A percentile compares a stretch with the other conserved stretches of the same genome.
Evolutionary conservation across 176 grass and related monocot species (phyloP).

Genomic region (Elaeis guineensis): DNA sequence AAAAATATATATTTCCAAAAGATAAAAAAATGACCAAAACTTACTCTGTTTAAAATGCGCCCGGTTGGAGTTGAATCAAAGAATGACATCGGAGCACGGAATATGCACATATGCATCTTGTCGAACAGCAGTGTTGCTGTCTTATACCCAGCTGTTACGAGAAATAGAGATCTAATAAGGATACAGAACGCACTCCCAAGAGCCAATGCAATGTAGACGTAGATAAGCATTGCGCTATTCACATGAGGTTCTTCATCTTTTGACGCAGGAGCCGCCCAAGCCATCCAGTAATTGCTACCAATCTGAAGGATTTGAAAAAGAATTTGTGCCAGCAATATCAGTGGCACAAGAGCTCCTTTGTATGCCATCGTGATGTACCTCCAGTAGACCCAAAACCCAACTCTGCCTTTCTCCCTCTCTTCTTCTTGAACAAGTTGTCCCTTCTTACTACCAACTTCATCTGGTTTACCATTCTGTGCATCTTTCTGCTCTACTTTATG

Average conservation of each 20-base stretch:
- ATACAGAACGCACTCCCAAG: conserved; percentile 51
- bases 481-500: conserved; percentile 23
- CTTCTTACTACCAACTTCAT: conserved; percentile 25
- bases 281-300: conserved; percentile 91
- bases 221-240: conserved; percentile 51
- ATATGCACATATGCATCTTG: conserved; percentile 75
- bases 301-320: conserved; percentile 84
- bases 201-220: conserved; percentile 52
- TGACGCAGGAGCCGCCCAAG: conserved; percentile 65
- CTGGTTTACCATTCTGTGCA: conserved; percentile 26
- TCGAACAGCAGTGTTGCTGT: conserved; percentile 69
- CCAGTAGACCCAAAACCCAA: conserved; percentile 89
- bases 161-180: conserved; percentile 49
- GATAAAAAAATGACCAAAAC: background rate
- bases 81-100: conserved; percentile 85
- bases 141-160: conserved; percentile 59
- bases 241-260: conserved; percentile 45
- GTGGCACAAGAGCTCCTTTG: conserved; percentile 62
- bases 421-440: conserved; percentile 86
- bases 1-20: too few relatives aligned
- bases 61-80: conserved; percentile 50
- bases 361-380: conserved; percentile 72
- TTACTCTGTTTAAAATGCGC: conserved; percentile 26
- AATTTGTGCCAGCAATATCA: conserved; percentile 61
- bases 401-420: conserved; percentile 82